phyloP scores from a whole-genome alignment of 108 stramenopile species.

The Aurantiochytrium sp. region DNA sequence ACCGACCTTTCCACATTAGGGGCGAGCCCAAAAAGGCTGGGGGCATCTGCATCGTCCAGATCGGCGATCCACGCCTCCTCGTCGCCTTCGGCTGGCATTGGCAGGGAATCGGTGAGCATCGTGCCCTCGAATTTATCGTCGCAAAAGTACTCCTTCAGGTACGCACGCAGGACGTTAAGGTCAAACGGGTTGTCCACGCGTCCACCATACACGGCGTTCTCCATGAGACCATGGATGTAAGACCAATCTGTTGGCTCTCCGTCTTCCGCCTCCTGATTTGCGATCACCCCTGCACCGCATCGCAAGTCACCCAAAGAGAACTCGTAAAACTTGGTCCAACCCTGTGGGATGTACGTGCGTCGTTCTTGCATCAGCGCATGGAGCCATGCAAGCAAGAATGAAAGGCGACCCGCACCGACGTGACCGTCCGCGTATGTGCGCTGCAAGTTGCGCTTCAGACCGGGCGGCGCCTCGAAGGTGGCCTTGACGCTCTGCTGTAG shows the following conservation, averaged over 20 bases:
- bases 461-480: conserved; percentile 59
- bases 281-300: conserved; percentile 42
- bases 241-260: conserved; percentile 36
- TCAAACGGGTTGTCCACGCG: conserved; percentile 55
- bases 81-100: conserved; percentile 21
- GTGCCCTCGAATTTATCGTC: conserved; percentile 29
- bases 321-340: conserved; percentile 61
- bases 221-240: conserved; percentile 49
- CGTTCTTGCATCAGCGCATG: conserved; percentile 59
- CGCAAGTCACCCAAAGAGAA: conserved; percentile 52
- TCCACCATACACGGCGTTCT: conserved; percentile 54
- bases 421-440: conserved; percentile 35
- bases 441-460: conserved; percentile 53
- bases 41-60: conserved; percentile 44
- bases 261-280: not conserved
- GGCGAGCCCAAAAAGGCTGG: conserved; percentile 44
- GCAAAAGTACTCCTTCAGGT: conserved; percentile 38
- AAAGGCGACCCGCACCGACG: conserved; percentile 35
- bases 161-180: conserved; percentile 39
- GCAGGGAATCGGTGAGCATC: conserved; percentile 17
- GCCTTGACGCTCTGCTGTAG: conserved; percentile 56
- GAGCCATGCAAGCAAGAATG: conserved; percentile 50
- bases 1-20: conserved; percentile 53
- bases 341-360: conserved; percentile 53
- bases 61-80: conserved; percentile 24